Base-by-base conservation (phyloP, 1,284 basidiomycete species). In the Wallemia hederae region DNA sequence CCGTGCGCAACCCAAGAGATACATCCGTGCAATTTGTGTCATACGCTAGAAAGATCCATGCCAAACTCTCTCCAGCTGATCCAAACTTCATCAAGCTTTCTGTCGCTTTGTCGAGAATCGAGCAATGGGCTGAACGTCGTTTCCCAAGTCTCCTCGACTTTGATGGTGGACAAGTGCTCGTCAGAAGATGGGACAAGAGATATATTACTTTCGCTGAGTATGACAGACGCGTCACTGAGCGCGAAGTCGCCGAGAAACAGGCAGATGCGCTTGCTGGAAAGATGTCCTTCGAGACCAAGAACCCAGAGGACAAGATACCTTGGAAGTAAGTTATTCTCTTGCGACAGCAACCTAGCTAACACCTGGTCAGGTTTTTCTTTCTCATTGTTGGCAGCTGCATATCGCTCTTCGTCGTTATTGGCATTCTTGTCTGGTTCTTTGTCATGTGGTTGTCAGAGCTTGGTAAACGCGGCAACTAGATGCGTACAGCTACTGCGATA, bases 21-120 rank as follows among this genome's bases (percentile, higher is more conserved):
- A 89, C 97, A 0, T 81, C 88, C 0, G 78, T 82, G 68, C 82
- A 91, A 64, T 97, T 97, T 78, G 78, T 81, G 24, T 77, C 83
- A 26, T 89, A 84, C 68, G 80, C 82, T 0, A 80, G 83, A 29
- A 76, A 75, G 64, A 96, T 98, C 64, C 90, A 96, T 71, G 74
- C 77, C 25, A 85, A 84, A 67, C 79, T 86, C 0, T 69, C 76
- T 26, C 80, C 85, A 11, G 75, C 81, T 60, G 92, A 98, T 70
- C 90, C 91, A 55, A 88, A 82, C 73, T 90, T 85, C 72, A 73
- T 92, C 63, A 77, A 78, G 55, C 72, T 94, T 63, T 82, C 82
- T 55, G 77, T 91, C 59, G 80, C 82, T 2, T 87, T 84, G 39
- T 49, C 39, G 5, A 49, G 39, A 49, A n/a, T 49, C 22, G 39